These are phyloP conservation scores for Boletus huronensis DNA, from an alignment of 768 basidiomycete species.

Conservation along the genomic window DNA sequence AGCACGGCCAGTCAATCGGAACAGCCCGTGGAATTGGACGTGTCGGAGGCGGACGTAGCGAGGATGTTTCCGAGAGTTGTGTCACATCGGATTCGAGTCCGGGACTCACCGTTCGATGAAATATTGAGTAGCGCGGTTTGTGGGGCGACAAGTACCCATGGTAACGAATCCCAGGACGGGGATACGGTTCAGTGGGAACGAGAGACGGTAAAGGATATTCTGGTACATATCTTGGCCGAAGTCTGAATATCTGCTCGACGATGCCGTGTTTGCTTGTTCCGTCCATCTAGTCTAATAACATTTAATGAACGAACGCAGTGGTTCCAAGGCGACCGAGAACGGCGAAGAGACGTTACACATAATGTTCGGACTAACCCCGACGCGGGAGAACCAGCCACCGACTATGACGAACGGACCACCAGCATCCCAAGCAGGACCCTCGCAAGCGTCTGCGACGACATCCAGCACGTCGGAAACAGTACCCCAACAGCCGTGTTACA, in stretches of 20 bases:
- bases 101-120: slow-evolving; percentile 69
- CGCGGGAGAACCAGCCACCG: neutral
- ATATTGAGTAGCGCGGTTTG: slow-evolving; percentile 60
- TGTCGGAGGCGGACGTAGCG: slow-evolving; percentile 73
- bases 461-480: slow-evolving; percentile 9
- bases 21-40: slow-evolving; percentile 43
- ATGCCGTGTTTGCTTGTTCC: neutral
- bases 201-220: slow-evolving; percentile 61
- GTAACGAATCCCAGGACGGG: slow-evolving; percentile 15
- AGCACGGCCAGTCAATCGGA: slow-evolving; percentile 11
- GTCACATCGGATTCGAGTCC: slow-evolving; percentile 69
- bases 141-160: slow-evolving; percentile 41
- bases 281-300: neutral
- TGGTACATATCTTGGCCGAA: slow-evolving; percentile 55
- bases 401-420: slow-evolving; percentile 42
- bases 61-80: slow-evolving; percentile 70
- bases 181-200: slow-evolving; percentile 35
- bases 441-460: slow-evolving; percentile 17
- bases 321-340: neutral
- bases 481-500: slow-evolving; percentile 9
- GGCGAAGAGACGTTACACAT: no score
- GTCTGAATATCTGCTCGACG: slow-evolving; percentile 33
- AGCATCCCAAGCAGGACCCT: slow-evolving; percentile 40
- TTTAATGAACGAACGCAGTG: neutral
- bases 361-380: slow-evolving; percentile 4